Evolutionary conservation across 169 alveolate species (phyloP), one percentile per base, ranked within the genome.

Genomic region (Plasmodium gonderi): DNA sequence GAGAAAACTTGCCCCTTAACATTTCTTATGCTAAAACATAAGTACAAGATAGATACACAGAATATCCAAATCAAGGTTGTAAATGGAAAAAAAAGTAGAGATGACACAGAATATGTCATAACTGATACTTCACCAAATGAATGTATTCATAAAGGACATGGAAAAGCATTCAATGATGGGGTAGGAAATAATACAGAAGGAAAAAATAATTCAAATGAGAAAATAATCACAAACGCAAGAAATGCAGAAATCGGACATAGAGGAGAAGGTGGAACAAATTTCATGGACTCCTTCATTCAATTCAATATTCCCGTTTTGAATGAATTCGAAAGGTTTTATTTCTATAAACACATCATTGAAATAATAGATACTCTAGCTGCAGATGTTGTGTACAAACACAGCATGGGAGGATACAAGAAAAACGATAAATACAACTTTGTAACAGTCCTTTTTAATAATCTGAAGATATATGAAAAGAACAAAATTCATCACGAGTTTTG

Each of bases 271-370:
- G 60, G 49, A 6, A 42, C 64, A 14, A 40, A 83, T 29, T 83
- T 83, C 64, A 20, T 68, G 0, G 64, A 83, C 23, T 83, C 92
- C 2, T 83, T 83, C 77, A 68, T 83, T 36, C 92, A 83, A 49
- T 83, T 83, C 23, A 72, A 83, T 17, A 72, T 83, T 11, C 92
- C 92, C 12, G 82, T 83, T 26, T 49, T 83, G 77, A 83, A 49
- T n/a, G 83, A 83, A 69, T 72, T 44, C 40, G 92, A 83, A 7
- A 49, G 79, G 17, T 12, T 11, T 12, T 47, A 47, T 33, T 69
- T 83, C 60, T 83, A 31, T 64, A 83, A 83, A 33, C 92, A 83
- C 64, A 83, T 83, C 23, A 83, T 83, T 72, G 92, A 83, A 60
- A 31, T 83, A 47, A 74, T 83, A 31, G 92, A 83, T 60, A 64